These are phyloP conservation scores for Rugosomyces carneus DNA, from an alignment of 1,284 basidiomycete genomes.

Conservation along the genomic window DNA sequence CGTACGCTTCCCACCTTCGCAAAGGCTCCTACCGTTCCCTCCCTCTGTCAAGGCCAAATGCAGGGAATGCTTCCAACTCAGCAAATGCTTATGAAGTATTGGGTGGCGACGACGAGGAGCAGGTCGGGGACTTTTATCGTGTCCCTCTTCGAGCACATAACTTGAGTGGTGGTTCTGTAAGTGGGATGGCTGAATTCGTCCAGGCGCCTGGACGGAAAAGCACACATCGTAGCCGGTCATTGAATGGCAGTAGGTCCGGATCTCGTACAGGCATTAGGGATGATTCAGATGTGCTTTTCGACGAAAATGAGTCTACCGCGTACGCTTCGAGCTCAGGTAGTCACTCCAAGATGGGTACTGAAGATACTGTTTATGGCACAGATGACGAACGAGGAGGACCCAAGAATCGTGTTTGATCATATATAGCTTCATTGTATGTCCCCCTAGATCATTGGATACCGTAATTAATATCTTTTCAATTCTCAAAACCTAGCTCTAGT, in stretches of 20 bases:
- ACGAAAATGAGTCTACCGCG: slow-evolving; percentile 33
- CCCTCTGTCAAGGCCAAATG: slow-evolving; percentile 49
- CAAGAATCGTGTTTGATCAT: slow-evolving; percentile 17
- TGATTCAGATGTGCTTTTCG: slow-evolving; percentile 52
- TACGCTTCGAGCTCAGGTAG: slow-evolving; percentile 33
- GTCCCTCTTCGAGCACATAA: slow-evolving; percentile 45
- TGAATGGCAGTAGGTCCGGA: slow-evolving; percentile 20
- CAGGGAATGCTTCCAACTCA: slow-evolving; percentile 24
- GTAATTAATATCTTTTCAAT: slow-evolving; percentile 16
- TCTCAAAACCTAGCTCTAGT: neutral
- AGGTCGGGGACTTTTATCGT: slow-evolving; percentile 60
- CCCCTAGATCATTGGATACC: neutral
- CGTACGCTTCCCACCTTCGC: slow-evolving; percentile 90
- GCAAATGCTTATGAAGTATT: slow-evolving; percentile 36
- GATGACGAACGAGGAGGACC: slow-evolving; percentile 23
- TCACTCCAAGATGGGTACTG: slow-evolving; percentile 36
- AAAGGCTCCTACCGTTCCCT: slow-evolving; percentile 87
- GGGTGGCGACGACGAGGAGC: slow-evolving; percentile 51
- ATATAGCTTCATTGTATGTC: neutral
- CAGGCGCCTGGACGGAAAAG: slow-evolving; percentile 39
- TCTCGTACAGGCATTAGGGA: slow-evolving; percentile 25
- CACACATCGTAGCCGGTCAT: slow-evolving; percentile 14
- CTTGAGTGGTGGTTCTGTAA: slow-evolving; percentile 26
- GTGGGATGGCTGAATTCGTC: slow-evolving; percentile 51
- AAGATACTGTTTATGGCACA: slow-evolving; percentile 28